These are phyloP conservation scores for Huntiella bhutanensis DNA, from an alignment of 2,329 filamentous ascomycete species.

Conservation along the genomic window DNA sequence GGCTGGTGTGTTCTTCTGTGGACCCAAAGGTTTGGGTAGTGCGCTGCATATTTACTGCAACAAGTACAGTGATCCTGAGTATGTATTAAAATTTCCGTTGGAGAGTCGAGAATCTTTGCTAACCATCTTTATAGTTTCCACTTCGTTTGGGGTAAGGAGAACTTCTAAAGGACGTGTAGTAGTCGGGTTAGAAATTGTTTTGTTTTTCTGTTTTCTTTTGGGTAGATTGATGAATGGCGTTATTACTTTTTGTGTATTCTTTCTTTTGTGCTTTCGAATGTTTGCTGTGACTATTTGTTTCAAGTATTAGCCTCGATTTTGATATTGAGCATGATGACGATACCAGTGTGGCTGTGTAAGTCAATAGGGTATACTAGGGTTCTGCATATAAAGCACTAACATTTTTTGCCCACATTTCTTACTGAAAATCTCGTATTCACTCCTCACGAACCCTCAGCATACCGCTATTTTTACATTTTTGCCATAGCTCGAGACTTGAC, in stretches of 20 bases:
- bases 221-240: background rate
- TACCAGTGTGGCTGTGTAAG: too few relatives aligned
- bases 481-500: too few relatives aligned
- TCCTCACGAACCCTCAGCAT: too few relatives aligned
- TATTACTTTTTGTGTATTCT: background rate
- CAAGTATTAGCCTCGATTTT: too few relatives aligned
- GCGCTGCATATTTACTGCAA: slow-evolving; percentile 68
- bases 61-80: slow-evolving; percentile 69
- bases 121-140: slow-evolving; percentile 30
- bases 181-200: background rate
- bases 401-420: too few relatives aligned
- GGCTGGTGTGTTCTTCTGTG: slow-evolving; percentile 70
- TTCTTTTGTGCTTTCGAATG: background rate
- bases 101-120: slow-evolving; percentile 12
- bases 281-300: too few relatives aligned
- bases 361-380: too few relatives aligned
- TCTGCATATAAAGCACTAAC: too few relatives aligned
- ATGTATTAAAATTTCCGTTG: slow-evolving; percentile 22
- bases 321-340: too few relatives aligned
- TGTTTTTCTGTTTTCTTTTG: slow-evolving; percentile 1
- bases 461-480: too few relatives aligned
- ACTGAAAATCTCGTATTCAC: too few relatives aligned
- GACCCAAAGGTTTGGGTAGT: slow-evolving; percentile 61
- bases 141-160: slow-evolving; percentile 52
- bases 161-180: slow-evolving; percentile 29